These are phyloP conservation scores for Clavispora vitiphila DNA, from an alignment of 805 yeast species.

Conservation along the genomic window DNA sequence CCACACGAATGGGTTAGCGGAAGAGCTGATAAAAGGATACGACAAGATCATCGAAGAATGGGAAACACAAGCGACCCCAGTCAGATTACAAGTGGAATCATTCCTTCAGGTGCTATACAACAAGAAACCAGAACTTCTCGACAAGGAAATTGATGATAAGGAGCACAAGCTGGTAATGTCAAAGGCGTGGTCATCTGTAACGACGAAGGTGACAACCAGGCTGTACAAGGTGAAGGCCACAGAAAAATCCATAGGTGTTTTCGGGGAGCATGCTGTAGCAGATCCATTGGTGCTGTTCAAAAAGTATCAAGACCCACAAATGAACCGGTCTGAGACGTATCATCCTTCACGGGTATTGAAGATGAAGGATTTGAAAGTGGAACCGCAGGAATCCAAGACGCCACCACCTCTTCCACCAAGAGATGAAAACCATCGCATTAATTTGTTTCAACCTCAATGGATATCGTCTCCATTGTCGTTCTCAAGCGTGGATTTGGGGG, in stretches of 20 bases:
- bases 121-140: conserved; percentile 33
- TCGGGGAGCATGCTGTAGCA: conserved; percentile 23
- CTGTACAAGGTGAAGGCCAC: conserved; percentile 23
- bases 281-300: conserved; percentile 29
- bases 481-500: neutral
- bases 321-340: conserved; percentile 24
- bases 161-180: conserved; percentile 21
- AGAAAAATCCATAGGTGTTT: conserved; percentile 28
- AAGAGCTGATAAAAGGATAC: conserved; percentile 15
- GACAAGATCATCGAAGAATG: conserved; percentile 35
- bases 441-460: neutral
- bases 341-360: conserved; percentile 20
- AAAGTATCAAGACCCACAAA: conserved; percentile 22
- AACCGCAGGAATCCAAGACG: neutral
- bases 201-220: conserved; percentile 15
- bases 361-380: conserved; percentile 1
- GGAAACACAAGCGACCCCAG: conserved; percentile 32
- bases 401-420: conserved; percentile 34
- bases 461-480: neutral
- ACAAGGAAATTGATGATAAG: conserved; percentile 29
- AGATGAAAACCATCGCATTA: conserved; percentile 2
- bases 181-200: conserved; percentile 26
- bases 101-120: conserved; percentile 23
- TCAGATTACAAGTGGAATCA: conserved; percentile 35
- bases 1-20: neutral